These are phyloP conservation scores for Panaeolus papilionaceus DNA, from an alignment of 768 basidiomycete species.

Conservation along the genomic window DNA sequence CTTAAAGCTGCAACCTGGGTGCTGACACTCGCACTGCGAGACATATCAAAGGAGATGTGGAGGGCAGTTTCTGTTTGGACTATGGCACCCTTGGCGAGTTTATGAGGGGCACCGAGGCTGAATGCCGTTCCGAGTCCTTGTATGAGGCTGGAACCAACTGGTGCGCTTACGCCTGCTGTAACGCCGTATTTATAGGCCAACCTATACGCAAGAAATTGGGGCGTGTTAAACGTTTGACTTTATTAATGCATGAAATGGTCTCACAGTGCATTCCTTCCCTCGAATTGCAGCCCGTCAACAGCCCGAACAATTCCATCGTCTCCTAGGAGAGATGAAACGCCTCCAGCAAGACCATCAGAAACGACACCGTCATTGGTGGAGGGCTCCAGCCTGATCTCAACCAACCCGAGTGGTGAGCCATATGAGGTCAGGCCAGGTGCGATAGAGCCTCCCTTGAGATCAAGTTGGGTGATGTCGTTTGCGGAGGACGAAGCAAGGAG, in stretches of 20 bases:
- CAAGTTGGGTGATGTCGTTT: conserved; percentile 37
- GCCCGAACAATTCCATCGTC: conserved; percentile 57
- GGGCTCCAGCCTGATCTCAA: conserved; percentile 69
- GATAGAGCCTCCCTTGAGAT: conserved; percentile 71
- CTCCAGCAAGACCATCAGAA: conserved; percentile 51
- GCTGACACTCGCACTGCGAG: conserved; percentile 56
- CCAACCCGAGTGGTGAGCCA: conserved; percentile 68
- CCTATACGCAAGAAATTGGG: conserved; percentile 40
- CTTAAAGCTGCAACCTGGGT: conserved; percentile 67
- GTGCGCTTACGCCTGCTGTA: conserved; percentile 69
- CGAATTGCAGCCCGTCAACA: conserved; percentile 67
- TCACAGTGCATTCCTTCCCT: conserved; percentile 55
- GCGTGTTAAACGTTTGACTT: neutral
- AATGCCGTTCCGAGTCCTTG: conserved; percentile 69
- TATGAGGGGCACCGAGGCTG: conserved; percentile 61
- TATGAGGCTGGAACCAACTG: conserved; percentile 59
- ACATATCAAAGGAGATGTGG: conserved; percentile 55
- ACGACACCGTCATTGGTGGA: conserved; percentile 72
- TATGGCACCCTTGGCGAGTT: conserved; percentile 68
- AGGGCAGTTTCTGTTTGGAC: conserved; percentile 68
- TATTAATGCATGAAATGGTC: conserved; percentile 26
- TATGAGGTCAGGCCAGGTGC: conserved; percentile 68
- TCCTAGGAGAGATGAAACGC: conserved; percentile 45
- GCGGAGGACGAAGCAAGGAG: neutral
- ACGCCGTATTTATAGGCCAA: conserved; percentile 79